Percentiles rank a stretch among this genome's conserved stretches.
phyloP scores from a whole-genome alignment of 768 basidiomycete genomes.

The Dioszegia aurantiaca region DNA sequence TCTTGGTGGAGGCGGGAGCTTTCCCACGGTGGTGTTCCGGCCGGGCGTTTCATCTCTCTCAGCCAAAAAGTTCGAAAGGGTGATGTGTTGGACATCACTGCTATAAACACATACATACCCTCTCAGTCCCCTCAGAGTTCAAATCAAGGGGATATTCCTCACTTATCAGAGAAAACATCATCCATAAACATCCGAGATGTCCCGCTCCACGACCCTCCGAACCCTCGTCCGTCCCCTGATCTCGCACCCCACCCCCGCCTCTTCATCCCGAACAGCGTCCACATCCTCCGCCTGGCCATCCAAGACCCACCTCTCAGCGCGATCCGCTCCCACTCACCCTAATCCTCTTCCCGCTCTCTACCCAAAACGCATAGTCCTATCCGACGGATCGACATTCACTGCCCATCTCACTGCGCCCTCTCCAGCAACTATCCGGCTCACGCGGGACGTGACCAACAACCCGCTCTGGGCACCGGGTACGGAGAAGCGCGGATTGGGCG shows the following conservation, averaged over 20 bases:
- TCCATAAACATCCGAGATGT: neutral
- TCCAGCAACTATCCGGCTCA: conserved; percentile 65
- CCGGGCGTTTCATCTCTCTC: neutral
- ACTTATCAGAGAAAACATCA: neutral
- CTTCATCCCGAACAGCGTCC: conserved; percentile 16
- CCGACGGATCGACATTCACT: conserved; percentile 82
- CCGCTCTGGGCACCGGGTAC: conserved; percentile 74
- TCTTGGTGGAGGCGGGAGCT: neutral
- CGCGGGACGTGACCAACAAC: conserved; percentile 84
- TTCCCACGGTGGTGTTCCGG: conserved; percentile 5
- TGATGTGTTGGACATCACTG: no score
- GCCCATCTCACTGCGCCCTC: conserved; percentile 87
- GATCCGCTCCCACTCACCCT: conserved; percentile 66
- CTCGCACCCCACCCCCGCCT: conserved; percentile 2
- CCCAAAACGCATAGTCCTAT: conserved; percentile 77
- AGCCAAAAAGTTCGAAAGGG: neutral
- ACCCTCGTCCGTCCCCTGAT: conserved; percentile 10
- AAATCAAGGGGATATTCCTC: neutral
- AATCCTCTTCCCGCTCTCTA: conserved; percentile 82
- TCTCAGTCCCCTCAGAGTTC: no score
- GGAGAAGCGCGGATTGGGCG: conserved; percentile 57
- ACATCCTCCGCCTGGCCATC: conserved; percentile 61
- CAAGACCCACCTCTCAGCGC: conserved; percentile 58
- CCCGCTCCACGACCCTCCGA: conserved; percentile 11
- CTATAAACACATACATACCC: no score